Base-by-base conservation (phyloP, 768 basidiomycete species). In the Podaxis carcinomalis region DNA sequence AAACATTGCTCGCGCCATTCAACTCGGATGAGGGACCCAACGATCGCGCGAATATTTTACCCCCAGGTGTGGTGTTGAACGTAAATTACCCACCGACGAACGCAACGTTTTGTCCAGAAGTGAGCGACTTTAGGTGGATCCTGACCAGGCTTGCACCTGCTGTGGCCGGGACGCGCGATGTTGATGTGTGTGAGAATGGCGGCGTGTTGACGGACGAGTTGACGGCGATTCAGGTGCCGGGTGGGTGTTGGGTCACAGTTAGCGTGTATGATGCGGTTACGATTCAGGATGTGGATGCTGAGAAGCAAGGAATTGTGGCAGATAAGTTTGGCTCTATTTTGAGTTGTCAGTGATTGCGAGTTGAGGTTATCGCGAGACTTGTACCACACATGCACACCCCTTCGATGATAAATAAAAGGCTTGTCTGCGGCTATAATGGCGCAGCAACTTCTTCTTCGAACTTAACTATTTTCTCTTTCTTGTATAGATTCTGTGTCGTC, bases 81-180 rank as follows among this genome's bases (percentile, higher is more conserved):
- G 78, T 82, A 61, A 82, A 81, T 68, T 79, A 71, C 65, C 73
- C 77, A 0, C 53, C 73, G 19, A 69, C 65, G 23, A n/a, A n/a
- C 4, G 5, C 46, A 1, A 63, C 65, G 35, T 67, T 62, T 58
- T 80, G 79, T 64, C 56, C 71, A 25, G 65, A 57, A 27, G 68
- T 72, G 13, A 25, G 57, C 21, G 69, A 69, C 25, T 78, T 72
- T 70, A 67, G 66, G 46, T 80, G 73, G 62, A 70, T 80, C 1
- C 69, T 80, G 40, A 75, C 78, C 47, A 68, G 79, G 25, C 68
- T 79, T 27, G 42, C 67, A 21, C 56, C 66, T 1, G 64, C 54
- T 16, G 21, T 27, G 68, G 53, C 49, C 64, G 28, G 55, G 55
- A 69, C 68, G 16, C 65, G 59, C 44, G 79, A 81, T 63, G 74